Evolutionary conservation across 768 basidiomycete species (phyloP).

Genomic region (Pleurotus eryngii): DNA sequence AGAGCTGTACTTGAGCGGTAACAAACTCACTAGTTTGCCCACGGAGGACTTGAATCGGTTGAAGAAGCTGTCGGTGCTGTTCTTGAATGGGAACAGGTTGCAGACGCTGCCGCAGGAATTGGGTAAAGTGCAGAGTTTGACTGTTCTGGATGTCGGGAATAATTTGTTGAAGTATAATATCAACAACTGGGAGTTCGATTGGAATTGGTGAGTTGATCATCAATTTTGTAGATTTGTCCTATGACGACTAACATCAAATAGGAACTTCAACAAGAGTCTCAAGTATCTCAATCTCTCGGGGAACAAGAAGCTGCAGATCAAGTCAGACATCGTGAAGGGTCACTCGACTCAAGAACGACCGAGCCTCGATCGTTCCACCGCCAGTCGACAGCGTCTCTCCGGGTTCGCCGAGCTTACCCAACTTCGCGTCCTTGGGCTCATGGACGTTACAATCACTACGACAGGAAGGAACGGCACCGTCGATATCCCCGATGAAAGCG

Average conservation of each 20-base stretch:
- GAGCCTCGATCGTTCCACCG: conserved; percentile 17
- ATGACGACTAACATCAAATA: conserved; percentile 23
- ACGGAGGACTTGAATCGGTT: conserved; percentile 82
- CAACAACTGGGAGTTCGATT: conserved; percentile 98
- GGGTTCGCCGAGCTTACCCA: conserved; percentile 87
- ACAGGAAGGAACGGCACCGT: conserved; percentile 45
- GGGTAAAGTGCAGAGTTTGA: conserved; percentile 74
- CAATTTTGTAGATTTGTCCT: neutral
- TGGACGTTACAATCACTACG: conserved; percentile 88
- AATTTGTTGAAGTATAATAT: conserved; percentile 96
- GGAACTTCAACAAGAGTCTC: conserved; percentile 95
- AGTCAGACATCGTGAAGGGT: conserved; percentile 51
- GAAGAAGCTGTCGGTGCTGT: conserved; percentile 67
- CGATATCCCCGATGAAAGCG: conserved; percentile 79
- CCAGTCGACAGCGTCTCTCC: conserved; percentile 47
- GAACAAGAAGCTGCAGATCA: conserved; percentile 95
- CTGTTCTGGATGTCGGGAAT: conserved; percentile 87
- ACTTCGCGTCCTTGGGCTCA: conserved; percentile 89
- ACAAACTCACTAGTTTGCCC: conserved; percentile 85
- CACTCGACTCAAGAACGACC: conserved; percentile 22
- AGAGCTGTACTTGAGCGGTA: conserved; percentile 93
- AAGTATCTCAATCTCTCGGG: conserved; percentile 96
- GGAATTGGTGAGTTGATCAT: conserved; percentile 80
- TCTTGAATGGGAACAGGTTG: conserved; percentile 90
- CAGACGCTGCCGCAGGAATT: conserved; percentile 91